Conservation (phyloP, 2,329 filamentous ascomycete genomes). For the Epichloe amarillans region DNA sequence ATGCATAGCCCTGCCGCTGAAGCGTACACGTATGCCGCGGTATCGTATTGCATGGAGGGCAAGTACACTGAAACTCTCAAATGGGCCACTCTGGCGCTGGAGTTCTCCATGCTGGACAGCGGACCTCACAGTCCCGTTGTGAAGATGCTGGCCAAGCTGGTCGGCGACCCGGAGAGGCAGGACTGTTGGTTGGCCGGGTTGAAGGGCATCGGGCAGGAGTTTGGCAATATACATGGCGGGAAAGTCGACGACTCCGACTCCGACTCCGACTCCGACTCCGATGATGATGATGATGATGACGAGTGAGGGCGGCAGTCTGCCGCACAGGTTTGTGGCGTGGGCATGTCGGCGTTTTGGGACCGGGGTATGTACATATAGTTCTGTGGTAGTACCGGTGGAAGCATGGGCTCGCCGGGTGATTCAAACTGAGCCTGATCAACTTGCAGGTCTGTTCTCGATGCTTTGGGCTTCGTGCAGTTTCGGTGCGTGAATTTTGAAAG, state of each 20-base stretch:
- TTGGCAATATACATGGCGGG: not conserved
- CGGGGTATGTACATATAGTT: not conserved
- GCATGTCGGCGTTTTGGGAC: not conserved
- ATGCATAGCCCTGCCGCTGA: constrained; percentile 21
- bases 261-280: no score
- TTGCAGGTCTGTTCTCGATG: no score
- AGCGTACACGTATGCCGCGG: constrained; percentile 24
- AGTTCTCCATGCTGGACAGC: constrained; percentile 17
- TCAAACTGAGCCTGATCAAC: no score
- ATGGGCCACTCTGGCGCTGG: constrained; percentile 25
- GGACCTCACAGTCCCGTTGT: constrained; percentile 1
- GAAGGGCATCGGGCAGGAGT: not conserved
- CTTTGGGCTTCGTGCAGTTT: no score
- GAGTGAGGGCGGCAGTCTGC: no score
- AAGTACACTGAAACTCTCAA: constrained; percentile 25
- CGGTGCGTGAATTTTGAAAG: no score
- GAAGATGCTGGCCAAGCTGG: not conserved
- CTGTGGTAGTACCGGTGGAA: no score
- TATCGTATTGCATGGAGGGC: constrained; percentile 26
- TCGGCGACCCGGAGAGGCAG: constrained; percentile 3
- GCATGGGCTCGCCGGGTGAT: no score
- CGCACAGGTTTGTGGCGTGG: not conserved
- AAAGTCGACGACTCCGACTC: no score
- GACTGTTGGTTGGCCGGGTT: constrained; percentile 3
- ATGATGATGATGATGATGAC: no score